Evolutionary conservation across 106 monocot genomes (phyloP).

Genomic region (Vanilla planifolia): DNA sequence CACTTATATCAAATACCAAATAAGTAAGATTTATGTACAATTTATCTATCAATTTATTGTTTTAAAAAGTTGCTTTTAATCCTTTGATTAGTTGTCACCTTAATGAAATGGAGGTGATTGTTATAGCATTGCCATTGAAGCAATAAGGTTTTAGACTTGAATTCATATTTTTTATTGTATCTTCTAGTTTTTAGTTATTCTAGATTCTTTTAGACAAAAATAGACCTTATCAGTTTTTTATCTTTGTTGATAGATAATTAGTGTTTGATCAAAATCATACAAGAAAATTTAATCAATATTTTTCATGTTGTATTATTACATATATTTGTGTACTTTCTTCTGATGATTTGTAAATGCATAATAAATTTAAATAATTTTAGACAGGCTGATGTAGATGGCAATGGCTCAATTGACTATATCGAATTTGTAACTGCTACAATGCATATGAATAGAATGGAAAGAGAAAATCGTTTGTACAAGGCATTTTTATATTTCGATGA

Average conservation of each 20-base stretch:
- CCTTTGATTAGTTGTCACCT: not conserved
- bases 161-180: not conserved
- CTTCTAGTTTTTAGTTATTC: not conserved
- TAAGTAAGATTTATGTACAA: no score
- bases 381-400: constrained; percentile 92
- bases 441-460: constrained; percentile 79
- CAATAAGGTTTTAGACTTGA: not conserved
- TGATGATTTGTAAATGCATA: not conserved
- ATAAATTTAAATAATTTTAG: not conserved
- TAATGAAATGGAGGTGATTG: not conserved
- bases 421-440: constrained; percentile 84
- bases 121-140: not conserved
- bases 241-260: no score
- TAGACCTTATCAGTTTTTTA: no score
- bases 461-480: constrained; percentile 61
- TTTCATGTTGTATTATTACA: constrained; percentile 1
- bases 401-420: constrained; percentile 74
- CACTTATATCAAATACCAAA: no score
- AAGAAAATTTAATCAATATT: not conserved
- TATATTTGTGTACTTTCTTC: not conserved
- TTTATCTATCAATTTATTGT: no score
- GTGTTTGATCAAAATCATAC: no score
- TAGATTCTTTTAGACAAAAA: no score
- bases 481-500: constrained; percentile 84
- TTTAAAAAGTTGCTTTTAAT: no score